Conservation (phyloP, 2,329 filamentous ascomycete species). For the Paecilomyces sp. region DNA sequence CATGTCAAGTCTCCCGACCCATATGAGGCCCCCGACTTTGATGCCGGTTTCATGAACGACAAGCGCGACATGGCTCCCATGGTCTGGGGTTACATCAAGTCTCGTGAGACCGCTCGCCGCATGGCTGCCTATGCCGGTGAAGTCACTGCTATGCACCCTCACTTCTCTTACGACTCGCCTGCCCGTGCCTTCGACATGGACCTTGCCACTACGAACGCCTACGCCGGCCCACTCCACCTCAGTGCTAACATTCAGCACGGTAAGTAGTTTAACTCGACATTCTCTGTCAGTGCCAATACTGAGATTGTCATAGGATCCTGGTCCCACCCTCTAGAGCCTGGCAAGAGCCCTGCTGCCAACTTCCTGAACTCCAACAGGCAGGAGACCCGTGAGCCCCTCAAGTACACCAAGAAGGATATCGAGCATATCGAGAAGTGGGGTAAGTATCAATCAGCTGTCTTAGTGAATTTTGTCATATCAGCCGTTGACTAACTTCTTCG, state of each 20-base stretch:
- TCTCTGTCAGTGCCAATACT: not conserved
- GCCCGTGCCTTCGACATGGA: slow-evolving; percentile 68
- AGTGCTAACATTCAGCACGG: slow-evolving; percentile 67
- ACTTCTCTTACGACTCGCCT: slow-evolving; percentile 63
- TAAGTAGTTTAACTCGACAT: slow-evolving; percentile 13
- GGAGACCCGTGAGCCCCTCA: slow-evolving; percentile 54
- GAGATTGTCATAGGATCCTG: slow-evolving; percentile 41
- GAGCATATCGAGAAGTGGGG: slow-evolving; percentile 59
- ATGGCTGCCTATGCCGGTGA: slow-evolving; percentile 75
- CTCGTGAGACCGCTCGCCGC: slow-evolving; percentile 68
- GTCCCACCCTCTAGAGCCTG: slow-evolving; percentile 54
- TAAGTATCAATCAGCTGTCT: slow-evolving; percentile 11
- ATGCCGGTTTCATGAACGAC: slow-evolving; percentile 79
- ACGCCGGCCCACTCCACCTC: slow-evolving; percentile 66
- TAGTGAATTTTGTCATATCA: slow-evolving; percentile 2
- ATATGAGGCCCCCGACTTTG: slow-evolving; percentile 70
- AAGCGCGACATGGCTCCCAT: slow-evolving; percentile 77
- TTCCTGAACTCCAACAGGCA: slow-evolving; percentile 60
- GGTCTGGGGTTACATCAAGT: slow-evolving; percentile 81
- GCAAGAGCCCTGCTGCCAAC: slow-evolving; percentile 42
- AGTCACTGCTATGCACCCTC: slow-evolving; percentile 59
- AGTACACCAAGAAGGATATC: slow-evolving; percentile 52
- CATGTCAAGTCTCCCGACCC: slow-evolving; percentile 66
- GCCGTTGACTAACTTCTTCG: slow-evolving; percentile 26
- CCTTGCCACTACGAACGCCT: slow-evolving; percentile 65